Evolutionary conservation across 2,329 filamentous ascomycete genomes (phyloP).

Genomic region (Neurospora crassa): DNA sequence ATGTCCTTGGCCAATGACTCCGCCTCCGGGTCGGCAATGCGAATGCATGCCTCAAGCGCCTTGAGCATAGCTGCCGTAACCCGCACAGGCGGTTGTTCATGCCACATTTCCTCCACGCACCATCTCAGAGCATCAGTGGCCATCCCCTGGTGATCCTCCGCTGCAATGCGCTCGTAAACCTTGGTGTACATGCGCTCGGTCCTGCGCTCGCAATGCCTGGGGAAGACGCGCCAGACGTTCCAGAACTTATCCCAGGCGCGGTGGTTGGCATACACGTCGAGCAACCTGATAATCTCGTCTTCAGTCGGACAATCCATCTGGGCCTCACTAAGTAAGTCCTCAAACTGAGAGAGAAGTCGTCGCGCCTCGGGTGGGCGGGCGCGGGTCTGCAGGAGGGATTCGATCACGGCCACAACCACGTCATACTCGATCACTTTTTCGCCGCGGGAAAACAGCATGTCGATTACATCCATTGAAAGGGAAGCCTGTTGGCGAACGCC

Average conservation of each 20-base stretch:
- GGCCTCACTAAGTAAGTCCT: constrained; percentile 31
- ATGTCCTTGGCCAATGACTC: constrained; percentile 20
- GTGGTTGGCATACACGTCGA: constrained; percentile 36
- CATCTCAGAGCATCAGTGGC: constrained; percentile 40
- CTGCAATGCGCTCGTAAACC: constrained; percentile 40
- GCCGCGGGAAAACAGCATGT: constrained; percentile 36
- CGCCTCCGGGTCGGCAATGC: constrained; percentile 43
- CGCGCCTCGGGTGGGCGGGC: constrained; percentile 25
- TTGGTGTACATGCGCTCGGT: constrained; percentile 44
- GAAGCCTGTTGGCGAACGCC: constrained; percentile 23
- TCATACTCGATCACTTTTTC: constrained; percentile 33
- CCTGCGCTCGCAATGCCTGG: constrained; percentile 39
- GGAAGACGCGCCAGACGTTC: constrained; percentile 47
- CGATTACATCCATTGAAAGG: constrained; percentile 33
- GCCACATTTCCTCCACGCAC: constrained; percentile 49
- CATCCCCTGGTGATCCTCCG: constrained; percentile 30
- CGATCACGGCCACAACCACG: constrained; percentile 40
- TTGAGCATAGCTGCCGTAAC: constrained; percentile 33
- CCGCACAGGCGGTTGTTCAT: constrained; percentile 41
- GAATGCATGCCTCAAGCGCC: constrained; percentile 44
- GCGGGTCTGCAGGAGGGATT: constrained; percentile 26
- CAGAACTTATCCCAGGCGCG: constrained; percentile 48
- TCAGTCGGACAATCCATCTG: constrained; percentile 29
- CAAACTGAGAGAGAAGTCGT: constrained; percentile 34
- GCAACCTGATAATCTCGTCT: constrained; percentile 28